Evolutionary conservation across 768 basidiomycete species (phyloP).

Genomic region (Rhodotorula sphaerocarpa): DNA sequence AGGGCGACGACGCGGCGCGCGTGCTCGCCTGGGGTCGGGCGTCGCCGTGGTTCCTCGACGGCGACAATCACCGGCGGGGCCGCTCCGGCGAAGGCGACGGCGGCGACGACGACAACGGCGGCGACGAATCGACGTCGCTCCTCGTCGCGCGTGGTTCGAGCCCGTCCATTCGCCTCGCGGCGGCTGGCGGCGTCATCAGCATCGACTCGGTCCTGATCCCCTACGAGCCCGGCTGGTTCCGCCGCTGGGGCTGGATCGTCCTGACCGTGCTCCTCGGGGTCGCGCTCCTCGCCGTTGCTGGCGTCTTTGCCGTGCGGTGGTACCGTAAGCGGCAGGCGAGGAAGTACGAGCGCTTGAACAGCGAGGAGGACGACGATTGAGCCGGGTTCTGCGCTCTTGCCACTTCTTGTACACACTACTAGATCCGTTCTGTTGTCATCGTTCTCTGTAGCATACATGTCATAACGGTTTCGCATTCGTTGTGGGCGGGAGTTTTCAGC

Average conservation of each 20-base stretch:
- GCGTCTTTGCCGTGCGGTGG: background rate
- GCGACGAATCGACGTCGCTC: slow-evolving; percentile 58
- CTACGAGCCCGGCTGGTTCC: slow-evolving; percentile 79
- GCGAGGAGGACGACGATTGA: slow-evolving; percentile 29
- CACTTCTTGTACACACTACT: too few species aligned
- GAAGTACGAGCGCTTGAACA: slow-evolving; percentile 16
- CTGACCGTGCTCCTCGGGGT: background rate
- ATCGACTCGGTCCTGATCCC: slow-evolving; percentile 77
- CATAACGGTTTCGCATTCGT: too few species aligned
- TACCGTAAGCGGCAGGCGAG: slow-evolving; percentile 1
- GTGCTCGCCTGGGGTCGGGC: slow-evolving; percentile 44
- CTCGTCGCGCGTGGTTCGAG: too few species aligned
- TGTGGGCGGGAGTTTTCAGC: too few species aligned
- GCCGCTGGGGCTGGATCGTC: slow-evolving; percentile 53
- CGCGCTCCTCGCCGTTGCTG: background rate
- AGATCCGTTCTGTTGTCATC: background rate
- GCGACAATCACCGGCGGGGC: background rate
- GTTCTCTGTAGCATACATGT: too few species aligned
- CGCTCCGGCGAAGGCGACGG: background rate
- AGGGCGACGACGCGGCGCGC: slow-evolving; percentile 47
- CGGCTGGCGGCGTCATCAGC: slow-evolving; percentile 69
- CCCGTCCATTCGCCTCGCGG: slow-evolving; percentile 54
- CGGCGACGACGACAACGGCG: slow-evolving; percentile 60
- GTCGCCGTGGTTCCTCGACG: slow-evolving; percentile 46
- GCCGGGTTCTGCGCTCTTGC: background rate